A percentile compares a stretch with the other conserved stretches of the same genome.
Conservation (phyloP, 169 alveolate species). For the Miamiensis avidus region DNA sequence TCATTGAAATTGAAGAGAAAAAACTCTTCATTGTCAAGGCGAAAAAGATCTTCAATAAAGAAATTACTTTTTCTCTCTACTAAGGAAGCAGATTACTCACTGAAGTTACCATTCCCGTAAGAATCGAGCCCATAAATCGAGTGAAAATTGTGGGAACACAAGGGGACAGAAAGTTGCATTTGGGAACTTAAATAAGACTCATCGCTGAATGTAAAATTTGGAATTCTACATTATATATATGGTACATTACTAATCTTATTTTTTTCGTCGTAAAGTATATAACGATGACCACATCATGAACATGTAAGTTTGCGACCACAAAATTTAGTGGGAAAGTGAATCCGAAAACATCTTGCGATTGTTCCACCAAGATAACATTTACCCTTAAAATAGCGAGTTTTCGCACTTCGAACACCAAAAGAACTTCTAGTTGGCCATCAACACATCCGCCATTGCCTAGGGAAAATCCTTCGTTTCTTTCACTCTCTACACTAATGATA, state of each 20-base stretch:
- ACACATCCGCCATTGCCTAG: constrained; percentile 16
- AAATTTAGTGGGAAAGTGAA: not conserved
- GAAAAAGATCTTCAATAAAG: not conserved
- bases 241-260: not conserved
- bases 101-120: constrained; percentile 6
- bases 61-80: constrained; percentile 3
- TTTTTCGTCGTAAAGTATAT: not conserved
- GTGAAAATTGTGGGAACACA: constrained; percentile 17
- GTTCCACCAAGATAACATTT: not conserved
- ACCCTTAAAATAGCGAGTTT: not conserved
- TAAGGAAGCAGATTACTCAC: not conserved
- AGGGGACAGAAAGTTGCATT: constrained; percentile 3
- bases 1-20: constrained; percentile 3
- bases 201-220: constrained; percentile 15
- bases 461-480: constrained; percentile 18
- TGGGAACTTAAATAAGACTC: constrained; percentile 14
- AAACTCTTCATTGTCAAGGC: constrained; percentile 13
- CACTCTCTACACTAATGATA: not conserved
- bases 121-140: not conserved
- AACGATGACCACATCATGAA: not conserved
- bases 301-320: not conserved
- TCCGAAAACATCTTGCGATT: not conserved
- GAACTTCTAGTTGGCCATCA: not conserved
- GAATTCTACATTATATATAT: no score
- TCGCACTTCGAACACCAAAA: not conserved